Conservation (phyloP, 202 grass and related monocot genomes). For the Zizania palustris region DNA sequence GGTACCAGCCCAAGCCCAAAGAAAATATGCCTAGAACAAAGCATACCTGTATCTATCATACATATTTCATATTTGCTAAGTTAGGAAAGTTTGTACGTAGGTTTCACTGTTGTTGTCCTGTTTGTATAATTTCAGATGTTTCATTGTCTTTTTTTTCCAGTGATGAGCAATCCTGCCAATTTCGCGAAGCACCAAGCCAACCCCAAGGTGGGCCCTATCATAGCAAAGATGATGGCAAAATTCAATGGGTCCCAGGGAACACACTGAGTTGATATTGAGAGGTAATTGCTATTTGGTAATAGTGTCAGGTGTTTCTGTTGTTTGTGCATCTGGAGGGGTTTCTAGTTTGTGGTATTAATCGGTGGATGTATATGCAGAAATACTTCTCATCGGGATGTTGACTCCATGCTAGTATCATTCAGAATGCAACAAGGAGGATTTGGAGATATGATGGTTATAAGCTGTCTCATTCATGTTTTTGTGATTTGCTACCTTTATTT, state of each 20-base stretch:
- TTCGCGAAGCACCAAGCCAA: slow-evolving; percentile 78
- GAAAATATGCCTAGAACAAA: neutral
- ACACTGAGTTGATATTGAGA: neutral
- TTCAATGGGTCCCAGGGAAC: slow-evolving; percentile 50
- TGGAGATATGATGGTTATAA: neutral
- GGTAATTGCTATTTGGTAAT: neutral
- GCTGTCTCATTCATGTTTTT: neutral
- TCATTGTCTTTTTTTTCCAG: slow-evolving; percentile 48
- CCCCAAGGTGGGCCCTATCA: slow-evolving; percentile 89
- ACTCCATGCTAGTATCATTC: neutral
- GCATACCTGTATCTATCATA: neutral
- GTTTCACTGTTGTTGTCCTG: neutral
- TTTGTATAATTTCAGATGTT: neutral
- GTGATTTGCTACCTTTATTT: neutral
- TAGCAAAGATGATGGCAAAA: slow-evolving; percentile 90
- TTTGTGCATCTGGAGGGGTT: slow-evolving; percentile 17
- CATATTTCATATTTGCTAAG: neutral
- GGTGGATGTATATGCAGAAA: neutral
- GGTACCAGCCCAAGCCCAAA: neutral
- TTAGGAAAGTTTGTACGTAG: neutral
- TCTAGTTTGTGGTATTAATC: slow-evolving; percentile 18
- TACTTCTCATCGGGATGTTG: neutral
- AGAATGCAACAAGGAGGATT: neutral
- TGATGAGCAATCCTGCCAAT: slow-evolving; percentile 90
- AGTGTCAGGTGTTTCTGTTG: slow-evolving; percentile 25